Evolutionary conservation across 495 filamentous ascomycete species (phyloP), one percentile per base, ranked within the genome.

Genomic region (Evernia prunastri): DNA sequence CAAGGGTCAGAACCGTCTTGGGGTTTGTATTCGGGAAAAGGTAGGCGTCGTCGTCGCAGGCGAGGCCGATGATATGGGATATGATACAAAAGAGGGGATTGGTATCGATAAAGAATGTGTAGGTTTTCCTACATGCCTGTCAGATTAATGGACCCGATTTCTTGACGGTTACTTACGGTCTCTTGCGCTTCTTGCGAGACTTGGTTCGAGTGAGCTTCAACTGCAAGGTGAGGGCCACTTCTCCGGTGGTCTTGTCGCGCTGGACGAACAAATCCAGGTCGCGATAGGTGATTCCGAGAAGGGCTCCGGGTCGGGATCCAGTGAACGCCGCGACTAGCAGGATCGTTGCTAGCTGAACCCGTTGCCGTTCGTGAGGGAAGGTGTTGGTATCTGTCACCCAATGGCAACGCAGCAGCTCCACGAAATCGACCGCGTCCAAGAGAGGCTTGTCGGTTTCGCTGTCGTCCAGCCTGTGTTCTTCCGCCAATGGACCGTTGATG

Each of bases 1-100:
- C 39, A 7, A 69, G 66, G 18, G 13, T 59, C 10, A 69, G 59
- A 8, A 69, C 42, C 27, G 43, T 43, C 35, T 37, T 3, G n/a
- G 66, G 68, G 3, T 35, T 60, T 17, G 47, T 59, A 17, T 58
- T n/a, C n/a, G n/a, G n/a, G n/a, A n/a, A 37, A 36, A 20, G 33
- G 62, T 60, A 70, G 51, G 68, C 66, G 23, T 68, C 54, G 29
- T 70, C 66, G 39, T 66, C 47, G 54, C 36, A 70, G 17, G 62
- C 68, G 17, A 68, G 63, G 23, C 29, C 53, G 37, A 68, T 49
- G n/a, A 68, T 66, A 51, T 70, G 53, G 33, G 53, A 68, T 23
- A 70, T 58, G 6, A 68, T 45, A 43, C n/a, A 67, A 35, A 59
- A 56, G 7, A 67, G 0, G 15, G 60, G 56, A 60, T 67, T 67